phyloP scores from a whole-genome alignment of 2,329 filamentous ascomycete species.

The Cladosporium sp. region DNA sequence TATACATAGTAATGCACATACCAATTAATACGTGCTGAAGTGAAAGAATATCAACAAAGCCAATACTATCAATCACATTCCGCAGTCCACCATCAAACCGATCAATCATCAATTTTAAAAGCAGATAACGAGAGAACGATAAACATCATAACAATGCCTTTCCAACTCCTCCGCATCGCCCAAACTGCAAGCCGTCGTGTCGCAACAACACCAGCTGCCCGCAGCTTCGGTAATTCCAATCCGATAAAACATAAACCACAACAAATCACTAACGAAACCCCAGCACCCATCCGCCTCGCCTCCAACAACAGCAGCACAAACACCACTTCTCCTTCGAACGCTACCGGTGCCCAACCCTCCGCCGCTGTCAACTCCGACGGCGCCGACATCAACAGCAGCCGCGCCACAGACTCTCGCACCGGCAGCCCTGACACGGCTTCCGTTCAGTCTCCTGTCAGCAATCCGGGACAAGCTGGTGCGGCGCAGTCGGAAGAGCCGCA shows the following conservation, averaged over 20 bases:
- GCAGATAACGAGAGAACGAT: background rate
- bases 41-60: background rate
- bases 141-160: background rate
- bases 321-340: background rate
- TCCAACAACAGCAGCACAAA: background rate
- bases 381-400: background rate
- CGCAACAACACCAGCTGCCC: background rate
- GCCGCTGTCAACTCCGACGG: background rate
- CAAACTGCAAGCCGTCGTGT: background rate
- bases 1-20: background rate
- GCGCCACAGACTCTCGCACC: slow-evolving; percentile 4
- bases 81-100: background rate
- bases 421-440: slow-evolving; percentile 7
- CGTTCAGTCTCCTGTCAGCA: background rate
- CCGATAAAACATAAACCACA: no score
- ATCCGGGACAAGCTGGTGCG: background rate
- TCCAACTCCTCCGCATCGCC: slow-evolving; percentile 3
- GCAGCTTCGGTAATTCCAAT: background rate
- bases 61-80: no score
- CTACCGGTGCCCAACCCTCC: background rate
- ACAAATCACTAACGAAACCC: background rate
- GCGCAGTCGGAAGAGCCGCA: slow-evolving; percentile 5
- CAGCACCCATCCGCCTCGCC: background rate
- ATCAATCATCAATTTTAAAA: background rate
- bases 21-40: background rate